Evolutionary conservation across 257 asterid genomes (phyloP), one percentile per base, ranked within the genome.

Genomic region (Hygrophila difformis): DNA sequence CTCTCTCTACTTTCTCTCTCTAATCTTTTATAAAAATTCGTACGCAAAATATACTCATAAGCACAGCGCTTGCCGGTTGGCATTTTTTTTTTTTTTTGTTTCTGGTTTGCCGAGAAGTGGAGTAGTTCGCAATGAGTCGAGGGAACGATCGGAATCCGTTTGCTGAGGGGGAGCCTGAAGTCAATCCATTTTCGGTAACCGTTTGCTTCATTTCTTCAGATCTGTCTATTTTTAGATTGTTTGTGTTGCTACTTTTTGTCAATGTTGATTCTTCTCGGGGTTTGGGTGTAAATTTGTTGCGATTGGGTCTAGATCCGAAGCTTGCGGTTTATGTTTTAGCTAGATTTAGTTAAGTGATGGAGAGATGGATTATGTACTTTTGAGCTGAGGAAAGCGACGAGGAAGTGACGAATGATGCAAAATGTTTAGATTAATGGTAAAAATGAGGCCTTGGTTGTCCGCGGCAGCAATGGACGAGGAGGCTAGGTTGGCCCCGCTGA

Each of bases 111-210:
- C 64, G 22, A 17, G 19, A 16, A 44, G 15, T 49, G 19, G 12
- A 48, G 18, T 45, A 23, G 56, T 53, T 24, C n/a, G 69, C 59
- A 23, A 87, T 85, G 98, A 74, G 56, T 71, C 91, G 94, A 20
- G 63, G 77, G 36, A 70, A 65, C 76, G 99, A 91, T 64, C 89
- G 85, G n/a, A 91, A 91, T 67, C 96, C 99, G 5, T 86, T 91
- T 62, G 95, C 76, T 61, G 99, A 86, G 66, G 97, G 64, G 53
- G 88, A 82, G 44, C 96, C 66, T 12, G 98, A 82, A 77, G 95
- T 91, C 82, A 91, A 91, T 74, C 99, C 99, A 24, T 91, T 91
- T 68, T 68, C 96, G 94, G 99, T 91, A 86, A 76, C 61, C 43
- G 66, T 60, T 18, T 21, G 1, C 36, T 64, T 48, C 4, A n/a